Evolutionary conservation across 495 filamentous ascomycete genomes (phyloP), one percentile per base, ranked within the genome.

Genomic region (Penicillium crystallinum): DNA sequence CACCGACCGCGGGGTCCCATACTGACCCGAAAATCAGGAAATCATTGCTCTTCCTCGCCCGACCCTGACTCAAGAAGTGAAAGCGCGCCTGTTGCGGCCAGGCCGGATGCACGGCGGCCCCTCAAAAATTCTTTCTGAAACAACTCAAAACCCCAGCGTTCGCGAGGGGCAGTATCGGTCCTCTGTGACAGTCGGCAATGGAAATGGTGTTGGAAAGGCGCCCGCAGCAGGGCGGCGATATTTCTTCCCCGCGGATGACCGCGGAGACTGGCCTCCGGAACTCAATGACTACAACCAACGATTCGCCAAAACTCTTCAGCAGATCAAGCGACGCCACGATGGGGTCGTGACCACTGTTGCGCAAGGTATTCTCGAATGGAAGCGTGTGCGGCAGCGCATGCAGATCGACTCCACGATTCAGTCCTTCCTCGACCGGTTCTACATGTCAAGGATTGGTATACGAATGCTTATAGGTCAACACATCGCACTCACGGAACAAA

Each of bases 371-470:
- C 77, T 96, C 42, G 93, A 98, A 72, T 98, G 95, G 77, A 98
- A 98, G 72, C 88, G 93, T 37, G 93, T 86, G 63, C 83, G 90
- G 49, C 93, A 98, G 76, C 83, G 93, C 37, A 92, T 97, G 87
- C 95, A 97, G 66, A 98, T 98, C 64, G 93, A 97, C 72, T 85
- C 89, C 49, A 93, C 90, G 47, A 96, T 98, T 44, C 93, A 98
- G 65, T 82, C 86, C 44, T 98, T 98, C 73, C 83, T 98, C 49
- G 93, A 98, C 72, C 88, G 93, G 44, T 98, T 98, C 66, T 98
- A 98, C 76, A 98, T 98, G 93, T 96, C 90, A 30, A 90, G 93
- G n/a, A 98, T 98, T 56, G 93, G 93, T 56, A 98, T 98, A 48
- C 89, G 93, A 54, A 98, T 98, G 93, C 81, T 98, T 12, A 96